Evolutionary conservation across 2,329 filamentous ascomycete genomes (phyloP).

Genomic region (Amauroascus niger): DNA sequence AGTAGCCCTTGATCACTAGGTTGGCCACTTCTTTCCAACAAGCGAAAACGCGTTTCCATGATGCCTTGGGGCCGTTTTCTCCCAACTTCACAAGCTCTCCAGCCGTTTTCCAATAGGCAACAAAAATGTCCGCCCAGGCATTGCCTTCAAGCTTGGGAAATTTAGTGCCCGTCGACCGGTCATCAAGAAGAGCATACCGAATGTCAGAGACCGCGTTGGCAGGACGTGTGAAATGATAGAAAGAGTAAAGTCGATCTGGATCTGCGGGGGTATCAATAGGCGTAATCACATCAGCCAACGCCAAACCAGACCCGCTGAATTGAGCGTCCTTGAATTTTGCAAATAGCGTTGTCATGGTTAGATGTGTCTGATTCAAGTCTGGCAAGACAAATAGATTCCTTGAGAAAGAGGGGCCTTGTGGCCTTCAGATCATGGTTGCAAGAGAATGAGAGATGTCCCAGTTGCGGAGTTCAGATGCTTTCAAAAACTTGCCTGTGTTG

Average conservation of each 20-base stretch:
- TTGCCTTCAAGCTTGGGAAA: conserved; percentile 58
- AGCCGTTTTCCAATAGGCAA: conserved; percentile 71
- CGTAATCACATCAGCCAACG: conserved; percentile 63
- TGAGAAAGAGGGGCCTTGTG: too few species aligned
- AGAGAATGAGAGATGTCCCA: too few species aligned
- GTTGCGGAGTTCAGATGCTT: too few species aligned
- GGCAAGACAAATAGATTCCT: too few species aligned
- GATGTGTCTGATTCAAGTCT: too few species aligned
- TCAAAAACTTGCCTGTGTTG: neutral
- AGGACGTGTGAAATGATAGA: conserved; percentile 61
- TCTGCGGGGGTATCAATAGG: conserved; percentile 57
- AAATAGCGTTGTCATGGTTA: conserved; percentile 64
- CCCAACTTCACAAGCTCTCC: conserved; percentile 61
- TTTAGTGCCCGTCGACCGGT: conserved; percentile 44
- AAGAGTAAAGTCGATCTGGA: conserved; percentile 56
- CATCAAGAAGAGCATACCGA: conserved; percentile 59
- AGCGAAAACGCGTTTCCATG: conserved; percentile 76
- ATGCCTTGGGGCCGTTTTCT: conserved; percentile 33
- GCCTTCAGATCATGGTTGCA: too few species aligned
- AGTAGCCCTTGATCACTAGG: conserved; percentile 70
- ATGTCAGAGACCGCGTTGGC: conserved; percentile 60
- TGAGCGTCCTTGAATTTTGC: conserved; percentile 63
- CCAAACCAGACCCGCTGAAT: conserved; percentile 55
- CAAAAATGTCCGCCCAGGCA: conserved; percentile 82
- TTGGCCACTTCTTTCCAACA: conserved; percentile 79